A percentile compares a stretch with the other conserved stretches of the same genome.
Conservation (phyloP, 2,329 filamentous ascomycete genomes). For the Dactylellina cionopaga region DNA sequence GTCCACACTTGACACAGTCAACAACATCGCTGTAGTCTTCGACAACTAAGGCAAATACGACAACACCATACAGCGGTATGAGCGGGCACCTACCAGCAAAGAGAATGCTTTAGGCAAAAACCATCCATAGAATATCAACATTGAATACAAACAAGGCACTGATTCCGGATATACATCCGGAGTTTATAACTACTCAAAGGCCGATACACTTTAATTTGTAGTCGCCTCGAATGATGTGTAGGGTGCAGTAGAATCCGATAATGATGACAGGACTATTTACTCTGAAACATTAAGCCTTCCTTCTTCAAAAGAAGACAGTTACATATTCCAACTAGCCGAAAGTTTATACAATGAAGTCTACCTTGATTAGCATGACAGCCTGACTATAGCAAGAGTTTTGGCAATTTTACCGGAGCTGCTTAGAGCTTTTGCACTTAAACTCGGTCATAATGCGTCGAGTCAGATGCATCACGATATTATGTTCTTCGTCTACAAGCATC, state of each 20-base stretch:
- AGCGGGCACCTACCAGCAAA: not conserved
- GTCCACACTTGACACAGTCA: no score
- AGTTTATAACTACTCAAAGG: no score
- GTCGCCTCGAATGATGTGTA: no score
- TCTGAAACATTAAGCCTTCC: constrained; percentile 15
- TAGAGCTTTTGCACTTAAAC: constrained; percentile 23
- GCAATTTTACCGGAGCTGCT: constrained; percentile 11
- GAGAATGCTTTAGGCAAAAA: constrained; percentile 15
- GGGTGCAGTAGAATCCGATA: no score
- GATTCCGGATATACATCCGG: no score
- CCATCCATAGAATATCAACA: constrained; percentile 21
- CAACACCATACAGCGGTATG: no score
- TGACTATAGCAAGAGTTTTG: not conserved
- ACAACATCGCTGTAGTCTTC: no score
- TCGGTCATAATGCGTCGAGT: constrained; percentile 13
- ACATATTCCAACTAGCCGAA: constrained; percentile 19
- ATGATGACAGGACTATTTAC: constrained; percentile 18
- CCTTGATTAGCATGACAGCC: not conserved
- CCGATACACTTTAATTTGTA: no score
- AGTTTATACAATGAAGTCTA: not conserved
- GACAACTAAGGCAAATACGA: no score
- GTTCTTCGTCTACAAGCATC: constrained; percentile 24
- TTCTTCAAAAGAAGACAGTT: not conserved
- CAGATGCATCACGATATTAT: constrained; percentile 24
- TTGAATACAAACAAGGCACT: no score